Base-by-base conservation (phyloP, 306 rosid genomes). In the Quercus robur region DNA sequence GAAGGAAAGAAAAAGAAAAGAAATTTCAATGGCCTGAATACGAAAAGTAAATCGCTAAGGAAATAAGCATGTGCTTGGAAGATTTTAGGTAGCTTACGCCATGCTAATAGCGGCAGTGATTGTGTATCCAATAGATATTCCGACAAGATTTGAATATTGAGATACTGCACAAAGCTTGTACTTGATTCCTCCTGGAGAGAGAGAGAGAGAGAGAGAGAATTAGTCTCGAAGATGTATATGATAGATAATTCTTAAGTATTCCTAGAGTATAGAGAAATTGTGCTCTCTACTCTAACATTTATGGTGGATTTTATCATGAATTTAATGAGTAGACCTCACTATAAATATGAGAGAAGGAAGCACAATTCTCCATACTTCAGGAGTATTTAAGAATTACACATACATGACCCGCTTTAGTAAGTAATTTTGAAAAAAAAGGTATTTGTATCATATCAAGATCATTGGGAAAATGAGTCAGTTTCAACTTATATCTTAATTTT, bases 71-170 rank as follows among this genome's bases (percentile, higher is more conserved):
- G 3, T n/a, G n/a, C 4, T 4, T 2, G 7, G 19, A 4, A 28
- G 52, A 67, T 18, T 33, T 19, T 33, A 46, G 46, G 9, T 67
- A 4, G 72, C 72, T 67, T 35, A 67, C 72, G 26, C 74, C 84
- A 84, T 80, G 80, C 87, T 84, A 66, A 56, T 64, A 23, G 84
- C 61, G 8, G 87, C 25, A 41, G 84, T 76, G 51, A 84, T 80
- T 8, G 81, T 84, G 75, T 76, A 84, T 26, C 87, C 87, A 41
- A 76, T 71, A 23, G 72, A 5, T 23, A 49, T 35, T 38, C 87
- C 84, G 5, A 56, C 77, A 21, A 76, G 71, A 33, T 56, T 76
- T 30, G 74, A 12, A 38, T 77, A 59, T 38, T 84, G 84, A 64
- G 81, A 49, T 28, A 66, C 19, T 10, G 73, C 87, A 76, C 81